These are phyloP conservation scores for Lepiota venenata DNA, from an alignment of 768 basidiomycete species.

Conservation along the genomic window DNA sequence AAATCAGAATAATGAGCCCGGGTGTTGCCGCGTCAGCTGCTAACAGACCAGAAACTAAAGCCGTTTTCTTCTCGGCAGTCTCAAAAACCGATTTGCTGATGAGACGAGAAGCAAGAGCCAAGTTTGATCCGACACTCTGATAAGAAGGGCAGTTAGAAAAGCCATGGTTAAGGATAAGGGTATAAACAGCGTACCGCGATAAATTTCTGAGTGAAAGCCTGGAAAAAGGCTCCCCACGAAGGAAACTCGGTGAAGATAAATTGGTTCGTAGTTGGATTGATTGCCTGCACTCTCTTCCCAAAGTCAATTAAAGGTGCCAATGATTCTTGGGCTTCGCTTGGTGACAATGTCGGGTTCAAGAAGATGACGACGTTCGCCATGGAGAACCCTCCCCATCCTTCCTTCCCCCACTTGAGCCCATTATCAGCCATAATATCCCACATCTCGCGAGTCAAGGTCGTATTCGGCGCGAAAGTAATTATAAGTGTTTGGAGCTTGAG, in stretches of 20 bases:
- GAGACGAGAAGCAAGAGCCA: slow-evolving; percentile 42
- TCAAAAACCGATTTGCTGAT: slow-evolving; percentile 37
- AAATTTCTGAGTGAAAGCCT: slow-evolving; percentile 31
- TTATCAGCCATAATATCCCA: slow-evolving; percentile 37
- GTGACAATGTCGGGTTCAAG: slow-evolving; percentile 40
- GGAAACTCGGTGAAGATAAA: slow-evolving; percentile 36
- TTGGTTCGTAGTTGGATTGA: slow-evolving; percentile 22
- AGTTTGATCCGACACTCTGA: slow-evolving; percentile 35
- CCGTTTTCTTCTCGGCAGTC: slow-evolving; percentile 23
- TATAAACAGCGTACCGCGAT: slow-evolving; percentile 30
- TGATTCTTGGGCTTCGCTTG: slow-evolving; percentile 34
- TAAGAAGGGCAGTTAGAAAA: neutral
- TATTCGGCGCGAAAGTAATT: slow-evolving; percentile 23
- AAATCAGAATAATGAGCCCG: slow-evolving; percentile 39
- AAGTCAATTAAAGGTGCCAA: slow-evolving; percentile 38
- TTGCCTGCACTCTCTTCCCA: slow-evolving; percentile 23
- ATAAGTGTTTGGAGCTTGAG: slow-evolving; percentile 35
- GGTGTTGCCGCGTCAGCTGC: slow-evolving; percentile 32
- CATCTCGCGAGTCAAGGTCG: slow-evolving; percentile 25
- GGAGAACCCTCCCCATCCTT: slow-evolving; percentile 48
- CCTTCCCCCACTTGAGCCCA: slow-evolving; percentile 36
- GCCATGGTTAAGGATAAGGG: neutral
- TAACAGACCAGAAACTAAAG: slow-evolving; percentile 33
- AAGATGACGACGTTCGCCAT: slow-evolving; percentile 33
- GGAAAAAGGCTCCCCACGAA: slow-evolving; percentile 37